Percentiles rank a stretch among this genome's conserved stretches.
These are phyloP conservation scores for Blumeriella jaapii DNA, from an alignment of 2,329 filamentous ascomycete species.

Conservation along the genomic window DNA sequence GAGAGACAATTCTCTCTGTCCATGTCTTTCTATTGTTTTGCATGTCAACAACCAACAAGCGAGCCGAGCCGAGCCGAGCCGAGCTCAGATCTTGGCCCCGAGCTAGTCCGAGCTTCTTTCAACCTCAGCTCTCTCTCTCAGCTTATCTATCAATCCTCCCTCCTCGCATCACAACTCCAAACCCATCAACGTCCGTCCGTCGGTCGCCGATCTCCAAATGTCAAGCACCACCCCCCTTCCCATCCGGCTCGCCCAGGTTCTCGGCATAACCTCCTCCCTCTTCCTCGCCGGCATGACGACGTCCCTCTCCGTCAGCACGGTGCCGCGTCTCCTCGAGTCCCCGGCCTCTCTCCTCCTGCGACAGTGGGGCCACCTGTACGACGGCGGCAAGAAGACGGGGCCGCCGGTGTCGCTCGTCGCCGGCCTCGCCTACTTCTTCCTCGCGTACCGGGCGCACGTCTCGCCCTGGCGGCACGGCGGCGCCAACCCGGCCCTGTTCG, in stretches of 20 bases:
- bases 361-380: conserved; percentile 40
- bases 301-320: conserved; percentile 32
- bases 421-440: conserved; percentile 32
- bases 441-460: conserved; percentile 30
- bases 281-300: conserved; percentile 31
- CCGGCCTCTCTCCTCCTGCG: conserved; percentile 42
- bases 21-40: too few relatives aligned
- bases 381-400: conserved; percentile 30
- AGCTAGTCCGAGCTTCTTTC: too few relatives aligned
- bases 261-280: conserved; percentile 39
- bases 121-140: too few relatives aligned
- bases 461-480: conserved; percentile 25
- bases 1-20: too few relatives aligned
- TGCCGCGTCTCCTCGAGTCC: conserved; percentile 43
- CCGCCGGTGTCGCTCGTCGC: conserved; percentile 31
- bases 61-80: too few relatives aligned
- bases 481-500: conserved; percentile 26
- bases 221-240: conserved; percentile 8
- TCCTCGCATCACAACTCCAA: neutral
- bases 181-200: too few relatives aligned
- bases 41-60: too few relatives aligned
- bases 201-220: conserved; percentile 1
- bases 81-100: too few relatives aligned
- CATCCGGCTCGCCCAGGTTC: conserved; percentile 36
- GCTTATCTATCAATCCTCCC: neutral